Percentiles rank a stretch among this genome's conserved stretches.
Evolutionary conservation across 2,329 filamentous ascomycete genomes (phyloP).

Genomic region (Xylariales sp.): DNA sequence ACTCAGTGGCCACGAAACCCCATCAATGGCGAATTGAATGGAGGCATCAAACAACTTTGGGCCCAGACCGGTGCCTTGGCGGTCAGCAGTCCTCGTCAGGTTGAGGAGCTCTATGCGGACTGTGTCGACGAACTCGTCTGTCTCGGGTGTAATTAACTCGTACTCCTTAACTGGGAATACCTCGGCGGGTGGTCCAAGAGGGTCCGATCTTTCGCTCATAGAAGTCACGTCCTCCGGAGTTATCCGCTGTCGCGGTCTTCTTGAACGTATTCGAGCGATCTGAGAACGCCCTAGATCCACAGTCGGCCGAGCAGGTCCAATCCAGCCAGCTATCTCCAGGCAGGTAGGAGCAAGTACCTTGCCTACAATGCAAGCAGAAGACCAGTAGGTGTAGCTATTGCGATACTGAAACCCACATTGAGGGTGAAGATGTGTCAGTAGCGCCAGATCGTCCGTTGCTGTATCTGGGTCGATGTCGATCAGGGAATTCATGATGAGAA

Average conservation of each 20-base stretch:
- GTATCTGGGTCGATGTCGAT: slow-evolving; percentile 70
- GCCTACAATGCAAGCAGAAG: slow-evolving; percentile 65
- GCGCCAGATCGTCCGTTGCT: slow-evolving; percentile 59
- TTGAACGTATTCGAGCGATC: slow-evolving; percentile 63
- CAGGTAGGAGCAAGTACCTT: slow-evolving; percentile 73
- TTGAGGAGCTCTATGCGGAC: slow-evolving; percentile 66
- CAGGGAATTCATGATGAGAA: slow-evolving; percentile 73
- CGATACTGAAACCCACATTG: slow-evolving; percentile 73
- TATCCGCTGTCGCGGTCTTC: slow-evolving; percentile 51
- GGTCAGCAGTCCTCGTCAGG: slow-evolving; percentile 41
- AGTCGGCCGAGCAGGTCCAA: slow-evolving; percentile 66
- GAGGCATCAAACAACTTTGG: slow-evolving; percentile 55
- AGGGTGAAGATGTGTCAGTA: slow-evolving; percentile 64
- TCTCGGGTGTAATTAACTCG: slow-evolving; percentile 52
- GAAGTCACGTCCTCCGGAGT: slow-evolving; percentile 55
- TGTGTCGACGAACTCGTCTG: slow-evolving; percentile 55
- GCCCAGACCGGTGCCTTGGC: slow-evolving; percentile 20
- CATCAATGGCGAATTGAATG: slow-evolving; percentile 60
- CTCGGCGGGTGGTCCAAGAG: slow-evolving; percentile 59
- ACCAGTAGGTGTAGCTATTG: slow-evolving; percentile 72
- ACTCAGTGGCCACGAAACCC: slow-evolving; percentile 57
- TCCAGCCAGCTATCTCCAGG: slow-evolving; percentile 66
- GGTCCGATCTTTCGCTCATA: slow-evolving; percentile 64
- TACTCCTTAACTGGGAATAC: slow-evolving; percentile 66
- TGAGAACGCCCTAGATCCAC: slow-evolving; percentile 63